These are phyloP conservation scores for Ambrosia hybrid DNA, from an alignment of 140 eudicot genomes.

Conservation along the genomic window DNA sequence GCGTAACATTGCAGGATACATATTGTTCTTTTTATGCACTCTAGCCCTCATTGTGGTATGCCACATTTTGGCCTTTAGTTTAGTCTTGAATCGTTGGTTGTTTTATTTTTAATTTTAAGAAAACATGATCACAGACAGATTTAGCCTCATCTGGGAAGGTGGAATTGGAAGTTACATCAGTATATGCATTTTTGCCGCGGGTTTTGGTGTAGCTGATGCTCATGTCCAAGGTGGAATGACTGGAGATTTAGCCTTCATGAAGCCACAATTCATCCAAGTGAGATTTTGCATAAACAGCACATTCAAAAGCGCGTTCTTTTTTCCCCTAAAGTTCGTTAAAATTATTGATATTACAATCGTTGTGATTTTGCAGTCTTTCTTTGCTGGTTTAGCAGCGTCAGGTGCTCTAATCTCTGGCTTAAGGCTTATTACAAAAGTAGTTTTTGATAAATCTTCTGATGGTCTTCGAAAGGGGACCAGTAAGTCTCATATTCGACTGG, in stretches of 20 bases:
- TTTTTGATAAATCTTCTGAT: constrained; percentile 47
- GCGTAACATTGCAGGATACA: constrained; percentile 53
- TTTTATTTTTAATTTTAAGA: neutral
- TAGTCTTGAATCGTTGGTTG: neutral
- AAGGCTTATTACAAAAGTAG: constrained; percentile 61
- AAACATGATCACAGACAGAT: constrained; percentile 39
- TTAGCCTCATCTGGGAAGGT: constrained; percentile 61
- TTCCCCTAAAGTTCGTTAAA: neutral
- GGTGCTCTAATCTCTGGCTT: constrained; percentile 61
- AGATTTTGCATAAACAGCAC: neutral
- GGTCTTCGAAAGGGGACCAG: constrained; percentile 71
- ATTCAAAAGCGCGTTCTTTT: neutral
- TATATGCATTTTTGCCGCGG: constrained; percentile 46
- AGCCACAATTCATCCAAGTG: constrained; percentile 72
- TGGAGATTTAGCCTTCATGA: constrained; percentile 71
- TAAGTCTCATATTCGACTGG: constrained; percentile 22
- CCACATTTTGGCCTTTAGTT: neutral
- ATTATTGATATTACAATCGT: neutral
- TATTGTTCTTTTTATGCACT: constrained; percentile 44
- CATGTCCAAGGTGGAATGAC: constrained; percentile 73
- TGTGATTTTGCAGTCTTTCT: constrained; percentile 42
- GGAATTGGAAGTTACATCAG: constrained; percentile 52
- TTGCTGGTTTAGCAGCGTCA: constrained; percentile 69
- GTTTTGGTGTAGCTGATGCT: constrained; percentile 71
- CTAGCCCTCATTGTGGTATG: constrained; percentile 48